Conservation (phyloP, 371 early-diverging fungal genomes). For the Chytridiales sp. region DNA sequence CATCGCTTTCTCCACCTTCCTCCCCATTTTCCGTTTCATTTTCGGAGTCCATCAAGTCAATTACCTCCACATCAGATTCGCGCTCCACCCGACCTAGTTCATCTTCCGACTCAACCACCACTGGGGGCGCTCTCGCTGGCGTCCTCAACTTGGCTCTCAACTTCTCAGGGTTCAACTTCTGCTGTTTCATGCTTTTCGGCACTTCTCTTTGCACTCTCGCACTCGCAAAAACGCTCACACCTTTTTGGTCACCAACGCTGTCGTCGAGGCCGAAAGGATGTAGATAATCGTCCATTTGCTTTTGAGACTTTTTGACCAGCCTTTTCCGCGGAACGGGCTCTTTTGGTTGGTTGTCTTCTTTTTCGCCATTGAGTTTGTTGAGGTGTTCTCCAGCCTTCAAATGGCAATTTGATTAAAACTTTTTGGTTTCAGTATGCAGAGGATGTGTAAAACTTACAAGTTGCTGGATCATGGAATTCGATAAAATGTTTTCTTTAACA, state of each 20-base stretch:
- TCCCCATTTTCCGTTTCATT: constrained; percentile 18
- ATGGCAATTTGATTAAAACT: no score
- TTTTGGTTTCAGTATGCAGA: no score
- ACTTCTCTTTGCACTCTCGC: no score
- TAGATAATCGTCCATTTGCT: no score
- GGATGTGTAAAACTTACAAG: no score
- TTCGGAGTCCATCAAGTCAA: constrained; percentile 41
- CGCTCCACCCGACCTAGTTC: constrained; percentile 31
- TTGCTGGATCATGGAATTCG: no score
- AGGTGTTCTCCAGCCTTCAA: no score
- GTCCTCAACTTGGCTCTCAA: constrained; percentile 7
- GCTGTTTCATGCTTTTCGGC: constrained; percentile 4
- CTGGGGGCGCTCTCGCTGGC: not conserved
- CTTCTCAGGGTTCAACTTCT: constrained; percentile 17
- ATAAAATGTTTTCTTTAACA: no score
- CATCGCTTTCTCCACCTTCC: constrained; percentile 47
- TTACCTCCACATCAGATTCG: constrained; percentile 50
- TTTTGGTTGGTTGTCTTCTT: no score
- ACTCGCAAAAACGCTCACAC: constrained; percentile 18
- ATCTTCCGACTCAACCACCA: not conserved
- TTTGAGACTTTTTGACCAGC: constrained; percentile 64
- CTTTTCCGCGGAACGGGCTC: no score
- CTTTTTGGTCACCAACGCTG: constrained; percentile 17
- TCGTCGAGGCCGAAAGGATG: constrained; percentile 15
- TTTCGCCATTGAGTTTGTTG: no score